Percentiles rank a stretch among this genome's conserved stretches.
phyloP scores from a whole-genome alignment of 2,329 filamentous ascomycete species.

The Apiospora phragmitis region DNA sequence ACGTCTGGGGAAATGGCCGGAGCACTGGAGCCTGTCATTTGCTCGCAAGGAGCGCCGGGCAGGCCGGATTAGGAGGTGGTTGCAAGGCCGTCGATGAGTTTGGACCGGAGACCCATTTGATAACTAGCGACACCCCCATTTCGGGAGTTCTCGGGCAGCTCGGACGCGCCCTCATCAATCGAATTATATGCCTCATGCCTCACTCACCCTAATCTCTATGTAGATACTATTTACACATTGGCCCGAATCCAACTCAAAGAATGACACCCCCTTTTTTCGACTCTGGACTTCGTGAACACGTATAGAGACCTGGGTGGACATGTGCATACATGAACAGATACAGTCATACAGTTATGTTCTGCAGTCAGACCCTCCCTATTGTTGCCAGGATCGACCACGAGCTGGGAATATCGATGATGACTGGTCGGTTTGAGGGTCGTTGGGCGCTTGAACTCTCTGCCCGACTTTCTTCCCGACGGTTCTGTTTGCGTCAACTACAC shows the following conservation, averaged over 20 bases:
- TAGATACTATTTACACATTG: background rate
- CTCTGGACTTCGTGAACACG: background rate
- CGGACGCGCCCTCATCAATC: background rate
- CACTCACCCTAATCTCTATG: no score
- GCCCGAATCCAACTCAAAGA: background rate
- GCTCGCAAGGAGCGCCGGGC: background rate
- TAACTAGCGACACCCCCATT: background rate
- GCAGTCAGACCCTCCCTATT: background rate
- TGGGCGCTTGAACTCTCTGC: background rate
- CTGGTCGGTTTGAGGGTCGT: background rate
- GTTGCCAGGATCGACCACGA: background rate
- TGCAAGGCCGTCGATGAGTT: background rate
- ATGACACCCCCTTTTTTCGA: background rate
- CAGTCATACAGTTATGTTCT: background rate
- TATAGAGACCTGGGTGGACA: background rate
- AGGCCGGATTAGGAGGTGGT: background rate
- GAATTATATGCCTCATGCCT: background rate
- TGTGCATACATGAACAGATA: background rate
- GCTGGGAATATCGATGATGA: background rate
- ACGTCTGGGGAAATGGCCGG: background rate
- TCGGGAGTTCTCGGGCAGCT: slow-evolving; percentile 5
- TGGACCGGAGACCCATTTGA: slow-evolving; percentile 1
- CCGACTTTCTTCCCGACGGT: background rate
- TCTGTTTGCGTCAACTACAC: slow-evolving; percentile 1
- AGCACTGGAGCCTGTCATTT: background rate